These are phyloP conservation scores for Albugo laibachii DNA, from an alignment of 352 stramenopile species.

Conservation along the genomic window DNA sequence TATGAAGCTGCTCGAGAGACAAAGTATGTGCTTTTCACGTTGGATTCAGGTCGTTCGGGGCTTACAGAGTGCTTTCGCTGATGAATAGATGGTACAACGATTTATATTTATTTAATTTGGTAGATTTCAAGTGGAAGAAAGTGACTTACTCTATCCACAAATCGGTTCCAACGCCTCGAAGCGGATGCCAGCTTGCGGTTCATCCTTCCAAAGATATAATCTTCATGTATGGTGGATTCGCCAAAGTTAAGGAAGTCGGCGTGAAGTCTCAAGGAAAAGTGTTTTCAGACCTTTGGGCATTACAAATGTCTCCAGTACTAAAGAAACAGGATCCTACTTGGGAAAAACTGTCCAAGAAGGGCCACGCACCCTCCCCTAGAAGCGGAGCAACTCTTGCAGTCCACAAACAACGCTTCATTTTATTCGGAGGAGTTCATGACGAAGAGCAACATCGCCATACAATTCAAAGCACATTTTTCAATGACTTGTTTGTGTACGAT, in stretches of 20 bases:
- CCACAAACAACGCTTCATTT: slow-evolving; percentile 90
- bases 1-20: slow-evolving; percentile 85
- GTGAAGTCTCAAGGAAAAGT: slow-evolving; percentile 87
- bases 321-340: slow-evolving; percentile 82
- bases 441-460: slow-evolving; percentile 69
- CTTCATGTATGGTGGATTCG: slow-evolving; percentile 91
- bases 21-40: slow-evolving; percentile 18
- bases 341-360: slow-evolving; percentile 85
- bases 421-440: slow-evolving; percentile 94
- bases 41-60: background rate
- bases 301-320: slow-evolving; percentile 84
- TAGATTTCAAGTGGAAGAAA: slow-evolving; percentile 80
- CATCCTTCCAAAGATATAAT: slow-evolving; percentile 77
- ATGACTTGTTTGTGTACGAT: slow-evolving; percentile 94
- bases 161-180: slow-evolving; percentile 39
- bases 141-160: slow-evolving; percentile 43
- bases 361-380: slow-evolving; percentile 56
- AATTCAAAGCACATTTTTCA: slow-evolving; percentile 89
- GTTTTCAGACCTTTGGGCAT: slow-evolving; percentile 88
- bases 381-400: slow-evolving; percentile 64
- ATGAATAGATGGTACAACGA: slow-evolving; percentile 86
- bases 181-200: slow-evolving; percentile 66
- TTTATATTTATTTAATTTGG: slow-evolving; percentile 81
- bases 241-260: slow-evolving; percentile 85
- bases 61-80: background rate